Evolutionary conservation across 192 early-diverging fungal species (phyloP), one percentile per base, ranked within the genome.

Genomic region (Backusella westeae): DNA sequence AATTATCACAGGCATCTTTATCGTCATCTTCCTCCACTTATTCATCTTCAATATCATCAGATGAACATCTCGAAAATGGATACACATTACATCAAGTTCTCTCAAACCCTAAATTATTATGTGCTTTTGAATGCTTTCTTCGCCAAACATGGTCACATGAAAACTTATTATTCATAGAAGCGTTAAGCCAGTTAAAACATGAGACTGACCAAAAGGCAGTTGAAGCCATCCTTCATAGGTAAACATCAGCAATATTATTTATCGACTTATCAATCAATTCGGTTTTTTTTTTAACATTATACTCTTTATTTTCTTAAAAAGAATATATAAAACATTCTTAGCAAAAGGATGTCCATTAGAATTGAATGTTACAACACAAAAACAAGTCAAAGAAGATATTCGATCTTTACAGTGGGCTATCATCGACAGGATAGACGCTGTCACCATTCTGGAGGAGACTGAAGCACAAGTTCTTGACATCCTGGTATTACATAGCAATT

Each of bases 271-370:
- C 34, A 35, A n/a, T 32, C 66, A 68, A 32, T 5, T 34, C 67
- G 36, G 17, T 17, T 39, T 32, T 39, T 32, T 34, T 8, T 44
- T 19, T 12, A 21, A 42, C 34, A 36, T 67, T 10, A 4, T 69
- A 5, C 17, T 53, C 29, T 34, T 70, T 34, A 32, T 69, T 70
- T 56, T 78, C 52, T 15, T 7, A 70, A 23, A 39, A 70, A 70
- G 82, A 52, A 83, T 83, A 19, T 83, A 70, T 26, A 79, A 83
- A 41, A 83, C 75, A 26, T 83, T 83, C 42, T 39, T 83, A 6
- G 70, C 56, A 19, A 44, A 66, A 21, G 82, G 73, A 17, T 26
- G 68, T 12, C 78, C 78, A 21, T 59, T 70, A 34, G 78, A 77
- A 34, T 46, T 83, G 2, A 76, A 83, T 19, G 67, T 83, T 3